Evolutionary conservation across 2,329 filamentous ascomycete species (phyloP), one percentile per base, ranked within the genome.

Genomic region (Monilinia fructigena): DNA sequence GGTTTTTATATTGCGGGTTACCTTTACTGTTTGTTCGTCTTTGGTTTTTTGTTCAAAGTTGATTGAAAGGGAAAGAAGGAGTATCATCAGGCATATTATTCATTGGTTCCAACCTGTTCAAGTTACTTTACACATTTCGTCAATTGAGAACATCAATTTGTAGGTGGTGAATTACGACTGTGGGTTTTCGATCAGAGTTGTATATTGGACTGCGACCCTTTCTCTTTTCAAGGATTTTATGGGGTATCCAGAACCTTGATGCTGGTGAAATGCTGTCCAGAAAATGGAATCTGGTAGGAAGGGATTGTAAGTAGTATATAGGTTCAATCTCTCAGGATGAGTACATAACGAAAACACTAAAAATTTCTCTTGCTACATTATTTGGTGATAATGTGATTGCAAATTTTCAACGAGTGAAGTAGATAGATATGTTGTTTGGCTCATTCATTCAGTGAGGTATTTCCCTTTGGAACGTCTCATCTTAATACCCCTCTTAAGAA

Each of bases 181-280:
- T 60, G 45, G n/a, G 14, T 18, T 50, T 35, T 60, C 38, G 45
- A 60, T 50, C n/a, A 60, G 58, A 40, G 58, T 60, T 38, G 58
- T 60, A 38, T 48, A 20, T 26, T 60, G 45, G 58, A 28, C 58
- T 50, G 58, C 35, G 58, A 60, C 45, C 58, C 58, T 45, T 60
- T 60, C 58, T 50, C 58, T 60, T 26, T 38, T 60, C 45, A 50
- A 50, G 48, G 10, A 35, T 31, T n/a, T 20, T 26, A 60, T 60
- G 28, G 45, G 58, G 58, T 45, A 60, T 60, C 26, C 38, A 60
- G 58, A 60, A 60, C 42, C 58, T 60, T 60, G 42, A 60, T 50
- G 35, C 50, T 50, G 28, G 38, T 38, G 28, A 3, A 50, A 12
- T 60, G 45, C 18, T 28, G 58, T 50, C 35, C 38, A n/a, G 42